Evolutionary conservation across 2,329 filamentous ascomycete species (phyloP), one percentile per base, ranked within the genome.

Genomic region (Dothidotthia symphoricarpi): DNA sequence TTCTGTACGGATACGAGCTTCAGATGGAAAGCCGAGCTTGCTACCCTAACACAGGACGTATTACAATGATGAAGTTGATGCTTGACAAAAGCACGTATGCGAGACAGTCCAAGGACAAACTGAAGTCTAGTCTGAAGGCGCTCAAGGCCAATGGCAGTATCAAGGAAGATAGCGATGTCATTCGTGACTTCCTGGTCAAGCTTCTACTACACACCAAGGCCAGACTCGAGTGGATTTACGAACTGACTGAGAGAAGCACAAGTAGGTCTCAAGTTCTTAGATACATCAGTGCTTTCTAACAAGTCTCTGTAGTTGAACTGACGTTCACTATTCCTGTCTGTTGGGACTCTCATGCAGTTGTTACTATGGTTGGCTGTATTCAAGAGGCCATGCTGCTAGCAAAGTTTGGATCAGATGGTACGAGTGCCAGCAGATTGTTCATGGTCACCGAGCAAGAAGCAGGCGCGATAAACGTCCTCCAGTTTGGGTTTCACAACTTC

Each of bases 401-500:
- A 3, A 8, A 28, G 12, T 43, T 48, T 9, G 39, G 45, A n/a
- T 33, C 24, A 1, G 25, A 43, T 16, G 33, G 33, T 7, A 6
- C 25, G 11, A 26, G 19, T 3, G 27, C 31, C 10, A 31, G 28
- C 32, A 43, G 43, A 12, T 13, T 52, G 2, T 53, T 54, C 14
- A 37, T 53, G 28, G 48, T 50, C 1, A 43, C 51, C 14, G 50
- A 56, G 31, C 43, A 50, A 9, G 52, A 56, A 28, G 50, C 52
- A 2, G 41, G 45, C 6, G 52, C 48, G 8, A 46, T 34, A 14
- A 24, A 44, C 12, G 43, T 39, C 1, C 29, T 51, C 9, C 19
- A 24, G 6, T 25, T 19, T 13, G 19, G n/a, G 6, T 19, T 19
- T 5, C 13, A 31, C 19, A 24, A 28, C 13, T 15, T 34, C 19